Evolutionary conservation across 257 asterid genomes (phyloP), one percentile per base, ranked within the genome.

Genomic region (Penstemon eatonii): DNA sequence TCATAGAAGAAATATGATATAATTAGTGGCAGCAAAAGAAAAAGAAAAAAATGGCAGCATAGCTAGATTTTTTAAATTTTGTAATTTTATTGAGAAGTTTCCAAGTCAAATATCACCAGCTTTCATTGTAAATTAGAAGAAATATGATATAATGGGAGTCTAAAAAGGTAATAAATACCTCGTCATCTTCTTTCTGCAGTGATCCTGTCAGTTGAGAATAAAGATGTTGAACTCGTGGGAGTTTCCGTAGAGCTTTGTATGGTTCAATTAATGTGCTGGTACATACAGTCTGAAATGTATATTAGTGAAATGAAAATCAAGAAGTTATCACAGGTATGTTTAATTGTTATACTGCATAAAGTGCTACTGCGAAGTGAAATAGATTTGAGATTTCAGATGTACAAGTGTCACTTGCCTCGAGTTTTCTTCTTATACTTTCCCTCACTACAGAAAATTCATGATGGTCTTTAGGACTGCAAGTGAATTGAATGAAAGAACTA

Each of bases 191-290:
- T 74, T 72, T 81, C 58, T 69, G 76, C 76, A 94, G 75, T 51
- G 73, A 85, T 58, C 96, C 96, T 2, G 85, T 75, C 71, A 94
- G 76, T 74, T 80, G 88, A 73, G 96, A 92, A 65, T 94, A 94
- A 73, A 94, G 99, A 83, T 94, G 99, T 70, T 91, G 99, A 62
- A 91, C 86, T 56, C 96, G 87, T 19, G 90, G 75, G 51, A 91
- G 96, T 74, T 91, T 94, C 41, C 96, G 79, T 42, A 94, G 74
- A 62, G 88, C 86, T 85, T 94, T 94, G 85, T 83, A 78, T 49
- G 97, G 99, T 66, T 89, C 84, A 70, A 85, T 77, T 59, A 68
- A 37, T 39, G 89, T 85, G 72, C 78, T 76, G 68, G 90, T 75
- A 76, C 97, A 94, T 13, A 87, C 75, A 43, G 79, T 85, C 98